Conservation (phyloP, 345 rosid genomes). For the Pistacia integerrima region DNA sequence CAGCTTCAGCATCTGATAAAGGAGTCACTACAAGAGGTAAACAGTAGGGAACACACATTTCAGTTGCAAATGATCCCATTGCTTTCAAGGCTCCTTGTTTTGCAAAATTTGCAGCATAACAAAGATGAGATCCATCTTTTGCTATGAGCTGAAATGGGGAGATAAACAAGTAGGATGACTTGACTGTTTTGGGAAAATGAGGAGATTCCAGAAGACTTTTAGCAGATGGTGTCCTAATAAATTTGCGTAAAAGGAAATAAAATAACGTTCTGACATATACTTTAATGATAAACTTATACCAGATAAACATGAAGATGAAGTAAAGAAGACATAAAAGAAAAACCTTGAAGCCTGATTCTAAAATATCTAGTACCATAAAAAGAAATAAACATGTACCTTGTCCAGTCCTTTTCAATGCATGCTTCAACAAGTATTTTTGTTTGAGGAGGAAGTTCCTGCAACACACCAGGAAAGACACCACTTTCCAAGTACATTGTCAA, state of each 20-base stretch:
- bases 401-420: slow-evolving; percentile 71
- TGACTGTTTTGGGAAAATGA: slow-evolving; percentile 75
- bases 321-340: slow-evolving; percentile 9
- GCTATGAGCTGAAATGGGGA: slow-evolving; percentile 84
- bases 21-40: slow-evolving; percentile 64
- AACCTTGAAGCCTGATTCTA: slow-evolving; percentile 15
- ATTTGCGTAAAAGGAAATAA: slow-evolving; percentile 26
- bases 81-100: slow-evolving; percentile 82
- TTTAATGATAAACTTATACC: not conserved
- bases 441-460: slow-evolving; percentile 77
- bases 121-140: slow-evolving; percentile 64
- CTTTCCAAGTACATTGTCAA: slow-evolving; percentile 49
- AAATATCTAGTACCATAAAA: not conserved
- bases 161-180: slow-evolving; percentile 77
- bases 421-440: slow-evolving; percentile 72
- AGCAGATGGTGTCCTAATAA: slow-evolving; percentile 83
- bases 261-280: slow-evolving; percentile 11
- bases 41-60: slow-evolving; percentile 76
- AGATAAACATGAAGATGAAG: slow-evolving; percentile 3
- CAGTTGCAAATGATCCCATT: slow-evolving; percentile 88
- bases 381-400: slow-evolving; percentile 42
- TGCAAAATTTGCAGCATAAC: slow-evolving; percentile 79
- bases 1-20: slow-evolving; percentile 71
- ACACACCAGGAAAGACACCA: slow-evolving; percentile 55
- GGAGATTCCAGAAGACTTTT: slow-evolving; percentile 82